phyloP scores from a whole-genome alignment of 768 basidiomycete species.

The Crepidotus variabilis region DNA sequence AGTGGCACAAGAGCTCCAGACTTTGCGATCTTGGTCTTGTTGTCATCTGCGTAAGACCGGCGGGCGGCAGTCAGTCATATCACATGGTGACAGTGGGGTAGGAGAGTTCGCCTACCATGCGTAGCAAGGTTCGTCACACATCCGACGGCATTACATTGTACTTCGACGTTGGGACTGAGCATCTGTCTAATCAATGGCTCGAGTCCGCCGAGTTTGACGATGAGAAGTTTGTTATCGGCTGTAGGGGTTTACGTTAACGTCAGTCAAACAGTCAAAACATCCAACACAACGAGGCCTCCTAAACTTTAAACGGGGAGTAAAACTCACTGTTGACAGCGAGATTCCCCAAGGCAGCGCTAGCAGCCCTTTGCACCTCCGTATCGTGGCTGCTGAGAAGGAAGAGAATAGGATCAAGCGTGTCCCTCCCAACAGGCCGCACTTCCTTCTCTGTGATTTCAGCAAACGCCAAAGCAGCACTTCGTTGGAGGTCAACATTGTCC shows the following conservation, averaged over 20 bases:
- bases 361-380: constrained; percentile 97
- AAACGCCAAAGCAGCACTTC: constrained; percentile 96
- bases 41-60: constrained; percentile 52
- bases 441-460: constrained; percentile 99
- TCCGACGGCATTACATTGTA: constrained; percentile 99
- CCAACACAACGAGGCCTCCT: background rate
- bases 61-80: background rate
- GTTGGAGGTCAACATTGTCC: constrained; percentile 98
- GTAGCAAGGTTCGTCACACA: constrained; percentile 99
- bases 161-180: constrained; percentile 98
- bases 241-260: constrained; percentile 7
- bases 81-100: background rate
- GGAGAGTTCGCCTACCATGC: constrained; percentile 62
- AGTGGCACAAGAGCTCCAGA: constrained; percentile 97
- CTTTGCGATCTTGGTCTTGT: constrained; percentile 99
- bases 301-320: constrained; percentile 5
- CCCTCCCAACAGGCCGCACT: constrained; percentile 92
- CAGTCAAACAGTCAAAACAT: constrained; percentile 4
- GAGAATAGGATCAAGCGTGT: constrained; percentile 96
- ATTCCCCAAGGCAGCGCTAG: constrained; percentile 95
- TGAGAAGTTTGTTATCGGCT: constrained; percentile 99
- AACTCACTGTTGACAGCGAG: constrained; percentile 94
- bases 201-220: constrained; percentile 95
- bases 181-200: constrained; percentile 98
- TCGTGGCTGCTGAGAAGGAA: constrained; percentile 97